These are phyloP conservation scores for Herpetospermum pedunculosum DNA, from an alignment of 306 rosid species.

Conservation along the genomic window DNA sequence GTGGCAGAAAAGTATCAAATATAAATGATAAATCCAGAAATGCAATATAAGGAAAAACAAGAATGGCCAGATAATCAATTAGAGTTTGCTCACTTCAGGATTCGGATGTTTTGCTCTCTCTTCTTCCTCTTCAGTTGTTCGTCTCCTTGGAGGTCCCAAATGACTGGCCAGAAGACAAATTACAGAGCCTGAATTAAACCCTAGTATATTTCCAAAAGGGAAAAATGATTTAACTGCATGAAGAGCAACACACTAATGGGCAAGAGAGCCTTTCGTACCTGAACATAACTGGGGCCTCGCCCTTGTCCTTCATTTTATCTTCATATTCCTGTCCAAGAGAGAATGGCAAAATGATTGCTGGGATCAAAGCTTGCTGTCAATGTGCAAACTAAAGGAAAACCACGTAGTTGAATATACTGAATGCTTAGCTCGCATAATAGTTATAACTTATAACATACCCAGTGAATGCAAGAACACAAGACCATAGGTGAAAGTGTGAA, in stretches of 20 bases:
- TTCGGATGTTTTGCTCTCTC: slow-evolving; percentile 74
- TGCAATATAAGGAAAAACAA: not conserved
- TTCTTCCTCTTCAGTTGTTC: slow-evolving; percentile 89
- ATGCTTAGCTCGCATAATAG: not conserved
- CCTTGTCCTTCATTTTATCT: slow-evolving; percentile 87
- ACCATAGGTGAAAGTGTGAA: not conserved
- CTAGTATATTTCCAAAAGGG: slow-evolving; percentile 5
- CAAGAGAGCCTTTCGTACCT: slow-evolving; percentile 37
- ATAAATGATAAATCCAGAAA: not conserved
- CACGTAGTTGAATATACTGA: not conserved
- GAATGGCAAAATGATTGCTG: slow-evolving; percentile 12
- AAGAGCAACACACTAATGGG: not conserved
- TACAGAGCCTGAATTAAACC: slow-evolving; percentile 24
- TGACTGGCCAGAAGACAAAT: slow-evolving; percentile 51
- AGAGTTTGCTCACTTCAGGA: slow-evolving; percentile 59
- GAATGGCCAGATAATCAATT: not conserved
- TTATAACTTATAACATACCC: not conserved
- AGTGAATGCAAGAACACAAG: not conserved
- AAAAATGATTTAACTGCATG: not conserved
- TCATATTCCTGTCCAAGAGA: slow-evolving; percentile 66
- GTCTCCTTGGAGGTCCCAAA: slow-evolving; percentile 87
- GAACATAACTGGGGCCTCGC: slow-evolving; percentile 95
- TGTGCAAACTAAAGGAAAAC: not conserved
- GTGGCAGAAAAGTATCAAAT: not conserved
- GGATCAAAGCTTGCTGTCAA: not conserved